Evolutionary conservation across 805 yeast species (phyloP), one percentile per base, ranked within the genome.

Genomic region (Yamadazyma akitaensis): DNA sequence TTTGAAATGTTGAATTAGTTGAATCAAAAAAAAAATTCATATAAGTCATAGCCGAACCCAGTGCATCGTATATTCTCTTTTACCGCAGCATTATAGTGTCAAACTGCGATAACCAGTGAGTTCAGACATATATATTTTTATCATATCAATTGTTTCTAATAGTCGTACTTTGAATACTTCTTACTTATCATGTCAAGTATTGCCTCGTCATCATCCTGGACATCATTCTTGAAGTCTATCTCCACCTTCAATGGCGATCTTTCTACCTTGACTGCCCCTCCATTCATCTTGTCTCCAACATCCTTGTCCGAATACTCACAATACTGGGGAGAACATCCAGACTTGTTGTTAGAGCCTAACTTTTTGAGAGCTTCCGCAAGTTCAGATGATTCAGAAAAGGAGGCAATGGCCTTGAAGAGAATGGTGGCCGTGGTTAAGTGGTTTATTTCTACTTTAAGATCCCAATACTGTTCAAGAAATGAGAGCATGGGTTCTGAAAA

Each of bases 251-350:
- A 90, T 56, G 97, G 97, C 37, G 99, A 94, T 63, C 73, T 94
- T 52, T 88, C 97, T 16, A 82, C 96, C 3, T 72, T 94, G 61
- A 91, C 99, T 2, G 99, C 99, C 2, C 99, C 99, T 16, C 97
- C 98, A 8, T 94, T 92, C 70, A 94, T 94, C 54, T 75, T 94
- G 53, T 88, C 96, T 3, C 89, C 97, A 19, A 84, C 87, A 5
- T 91, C 97, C 2, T 75, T 89, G 57, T 81, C 81, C 30, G 99
- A 94, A 71, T 94, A 88, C 68, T 86, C 97, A 18, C 92, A 88
- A 65, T 94, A 88, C 70, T 94, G 99, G 97, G 88, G 90, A 40
- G 96, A 91, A 62, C 92, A 88, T 60, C 90, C 91, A 18, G 92
- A 88, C 51, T 74, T 90, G 52, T 79, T 94, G 46, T 67, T 89